These are phyloP conservation scores for Talaromyces stipitatus DNA, from an alignment of 495 filamentous ascomycete genomes.

Conservation along the genomic window DNA sequence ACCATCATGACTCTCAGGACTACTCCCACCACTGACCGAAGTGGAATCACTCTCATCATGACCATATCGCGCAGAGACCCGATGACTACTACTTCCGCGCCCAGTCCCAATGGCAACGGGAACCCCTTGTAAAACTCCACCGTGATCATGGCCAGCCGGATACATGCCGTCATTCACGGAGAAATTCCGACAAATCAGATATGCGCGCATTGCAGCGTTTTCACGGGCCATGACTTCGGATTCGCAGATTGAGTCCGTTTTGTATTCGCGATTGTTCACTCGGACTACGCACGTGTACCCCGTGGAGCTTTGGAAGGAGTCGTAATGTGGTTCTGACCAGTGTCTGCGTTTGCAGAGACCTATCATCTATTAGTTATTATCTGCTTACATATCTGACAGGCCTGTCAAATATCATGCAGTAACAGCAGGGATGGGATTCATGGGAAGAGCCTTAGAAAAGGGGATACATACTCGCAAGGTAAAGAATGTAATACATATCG, in stretches of 20 bases:
- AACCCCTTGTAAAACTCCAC: conserved; percentile 77
- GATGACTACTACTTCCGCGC: conserved; percentile 17
- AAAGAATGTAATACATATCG: conserved; percentile 61
- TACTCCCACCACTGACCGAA: conserved; percentile 43
- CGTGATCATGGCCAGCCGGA: conserved; percentile 60
- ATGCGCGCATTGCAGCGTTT: conserved; percentile 93
- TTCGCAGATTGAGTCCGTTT: conserved; percentile 78
- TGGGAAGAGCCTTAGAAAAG: no score
- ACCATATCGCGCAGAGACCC: background rate
- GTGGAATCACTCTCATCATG: conserved; percentile 36
- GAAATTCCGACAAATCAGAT: conserved; percentile 97
- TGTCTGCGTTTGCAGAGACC: conserved; percentile 93
- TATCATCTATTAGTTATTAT: conserved; percentile 36
- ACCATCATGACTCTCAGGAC: conserved; percentile 43
- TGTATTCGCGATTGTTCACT: conserved; percentile 95
- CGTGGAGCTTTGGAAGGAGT: conserved; percentile 58
- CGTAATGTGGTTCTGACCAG: conserved; percentile 90
- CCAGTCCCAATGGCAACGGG: conserved; percentile 67
- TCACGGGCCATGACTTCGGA: conserved; percentile 79
- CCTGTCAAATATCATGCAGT: background rate
- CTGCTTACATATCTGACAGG: background rate
- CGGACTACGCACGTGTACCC: conserved; percentile 88
- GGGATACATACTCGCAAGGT: conserved; percentile 54
- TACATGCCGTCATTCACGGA: conserved; percentile 96
- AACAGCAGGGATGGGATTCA: background rate